phyloP scores from a whole-genome alignment of 179 eudicot genomes.

The Camellia oleifera region DNA sequence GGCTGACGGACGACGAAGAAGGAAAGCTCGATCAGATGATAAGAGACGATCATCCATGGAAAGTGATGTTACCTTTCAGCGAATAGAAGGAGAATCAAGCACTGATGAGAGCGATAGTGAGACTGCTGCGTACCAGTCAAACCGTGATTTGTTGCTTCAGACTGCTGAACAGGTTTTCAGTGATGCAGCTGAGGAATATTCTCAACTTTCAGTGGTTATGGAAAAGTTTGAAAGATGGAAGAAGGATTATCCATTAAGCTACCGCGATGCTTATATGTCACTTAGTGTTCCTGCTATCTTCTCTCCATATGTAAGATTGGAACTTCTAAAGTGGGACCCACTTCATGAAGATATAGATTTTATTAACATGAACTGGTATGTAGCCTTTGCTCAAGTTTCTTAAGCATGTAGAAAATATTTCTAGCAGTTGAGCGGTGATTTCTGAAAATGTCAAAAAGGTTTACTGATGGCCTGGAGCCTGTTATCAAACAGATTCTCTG shows the following conservation, averaged over 20 bases:
- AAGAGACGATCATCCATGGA: slow-evolving; percentile 54
- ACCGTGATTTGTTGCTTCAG: slow-evolving; percentile 67
- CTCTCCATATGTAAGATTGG: slow-evolving; percentile 95
- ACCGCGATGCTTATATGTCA: slow-evolving; percentile 86
- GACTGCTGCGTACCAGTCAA: slow-evolving; percentile 65
- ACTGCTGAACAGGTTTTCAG: slow-evolving; percentile 77
- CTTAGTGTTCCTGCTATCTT: slow-evolving; percentile 81
- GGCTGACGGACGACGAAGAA: slow-evolving; percentile 62
- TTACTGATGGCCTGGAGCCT: slow-evolving; percentile 1
- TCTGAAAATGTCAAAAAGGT: slow-evolving; percentile 12
- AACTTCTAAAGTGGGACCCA: slow-evolving; percentile 97
- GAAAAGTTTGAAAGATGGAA: slow-evolving; percentile 85
- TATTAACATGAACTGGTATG: slow-evolving; percentile 85
- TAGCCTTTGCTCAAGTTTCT: slow-evolving; percentile 23
- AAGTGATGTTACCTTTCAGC: slow-evolving; percentile 41
- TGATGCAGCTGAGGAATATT: slow-evolving; percentile 79
- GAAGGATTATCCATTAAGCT: slow-evolving; percentile 66
- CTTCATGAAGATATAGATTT: slow-evolving; percentile 83
- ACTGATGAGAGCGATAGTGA: slow-evolving; percentile 95
- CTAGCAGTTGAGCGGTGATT: slow-evolving; percentile 15
- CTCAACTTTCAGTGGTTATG: slow-evolving; percentile 70
- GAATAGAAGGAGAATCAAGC: slow-evolving; percentile 93
- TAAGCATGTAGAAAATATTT: slow-evolving; percentile 17
- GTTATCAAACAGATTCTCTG: slow-evolving; percentile 10
- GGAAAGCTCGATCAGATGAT: slow-evolving; percentile 61